Evolutionary conservation across 805 yeast species (phyloP), one percentile per base, ranked within the genome.

Genomic region (Kregervanrija delftensis): DNA sequence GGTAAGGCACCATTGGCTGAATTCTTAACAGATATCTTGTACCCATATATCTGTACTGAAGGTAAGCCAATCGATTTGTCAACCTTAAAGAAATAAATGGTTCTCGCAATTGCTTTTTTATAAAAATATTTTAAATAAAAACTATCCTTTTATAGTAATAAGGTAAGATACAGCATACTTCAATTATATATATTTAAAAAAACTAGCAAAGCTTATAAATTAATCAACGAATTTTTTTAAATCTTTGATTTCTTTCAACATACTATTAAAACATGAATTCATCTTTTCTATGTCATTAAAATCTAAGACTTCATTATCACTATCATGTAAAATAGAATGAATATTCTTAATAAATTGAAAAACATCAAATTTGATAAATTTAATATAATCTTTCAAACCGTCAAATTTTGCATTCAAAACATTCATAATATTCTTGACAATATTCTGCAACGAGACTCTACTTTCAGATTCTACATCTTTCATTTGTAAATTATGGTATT

Each of bases 21-120:
- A 59, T 85, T 85, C 65, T 76, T 85, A 57, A 85, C 95, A 39
- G 80, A 83, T 33, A 71, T 84, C 64, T 72, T 85, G 59, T 85
- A 85, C 62, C 89, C 84, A 54, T 86, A 85, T 46, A 74, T 81
- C 46, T 75, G 81, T 40, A 78, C 85, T 2, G 46, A 67, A 38
- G 68, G 61, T 16, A 41, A 50, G 16, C 63, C 62, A 46, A 50
- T 64, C 43, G 67, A 63, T 39, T 55, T 66, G 43, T 37, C 46
- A 11, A 51, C 58, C 13, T 55, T 68, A 49, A 64, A 63, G 40
- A 37, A 45, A 44, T 46, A 33, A 39, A 35, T 11, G 15, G n/a
- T n/a, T 2, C 28, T 22, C 28, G 28, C 2, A 6, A 22, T 22
- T 22, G 28, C 28, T 22, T 22, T 22, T 22, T 22, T 22, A 22